These are phyloP conservation scores for Tanozyma kutaoensis DNA, from an alignment of 805 yeast genomes.

Conservation along the genomic window DNA sequence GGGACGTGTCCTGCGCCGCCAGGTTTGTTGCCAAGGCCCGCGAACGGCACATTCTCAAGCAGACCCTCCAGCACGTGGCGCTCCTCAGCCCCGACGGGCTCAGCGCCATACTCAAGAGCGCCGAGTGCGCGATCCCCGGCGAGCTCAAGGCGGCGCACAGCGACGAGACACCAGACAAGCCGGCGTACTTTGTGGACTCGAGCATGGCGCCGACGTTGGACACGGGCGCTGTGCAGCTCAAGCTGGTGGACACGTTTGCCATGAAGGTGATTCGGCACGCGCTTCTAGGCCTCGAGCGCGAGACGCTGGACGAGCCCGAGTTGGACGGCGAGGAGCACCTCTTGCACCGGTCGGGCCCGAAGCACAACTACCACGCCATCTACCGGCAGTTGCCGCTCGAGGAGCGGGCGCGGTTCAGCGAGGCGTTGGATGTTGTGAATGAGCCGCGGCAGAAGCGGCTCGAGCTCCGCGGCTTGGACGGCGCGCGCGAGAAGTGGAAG, in stretches of 20 bases:
- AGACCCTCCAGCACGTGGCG: slow-evolving; percentile 35
- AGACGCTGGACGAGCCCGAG: too few relatives aligned
- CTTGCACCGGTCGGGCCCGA: slow-evolving; percentile 21
- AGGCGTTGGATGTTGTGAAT: slow-evolving; percentile 55
- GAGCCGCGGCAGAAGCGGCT: slow-evolving; percentile 62
- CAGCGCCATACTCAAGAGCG: slow-evolving; percentile 14
- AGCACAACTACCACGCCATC: slow-evolving; percentile 55
- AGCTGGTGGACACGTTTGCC: slow-evolving; percentile 65
- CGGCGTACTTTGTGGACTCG: slow-evolving; percentile 18
- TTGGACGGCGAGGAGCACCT: slow-evolving; percentile 14
- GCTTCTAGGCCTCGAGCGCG: slow-evolving; percentile 28
- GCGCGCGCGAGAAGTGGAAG: slow-evolving; percentile 84
- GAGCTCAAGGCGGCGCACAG: slow-evolving; percentile 2
- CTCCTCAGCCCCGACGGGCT: slow-evolving; percentile 37
- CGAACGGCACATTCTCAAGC: slow-evolving; percentile 8
- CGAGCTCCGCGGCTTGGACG: slow-evolving; percentile 70
- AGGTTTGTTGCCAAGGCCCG: slow-evolving; percentile 30
- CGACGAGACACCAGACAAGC: slow-evolving; percentile 3
- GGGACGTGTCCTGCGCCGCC: too few relatives aligned
- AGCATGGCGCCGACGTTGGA: slow-evolving; percentile 27
- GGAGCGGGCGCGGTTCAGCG: slow-evolving; percentile 40
- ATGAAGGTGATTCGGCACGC: slow-evolving; percentile 70
- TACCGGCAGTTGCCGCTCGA: slow-evolving; percentile 21
- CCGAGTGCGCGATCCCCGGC: not conserved
- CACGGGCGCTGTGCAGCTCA: slow-evolving; percentile 41